Conservation (phyloP, 1,139 yeast species). For the Yamadazyma triangularis region DNA sequence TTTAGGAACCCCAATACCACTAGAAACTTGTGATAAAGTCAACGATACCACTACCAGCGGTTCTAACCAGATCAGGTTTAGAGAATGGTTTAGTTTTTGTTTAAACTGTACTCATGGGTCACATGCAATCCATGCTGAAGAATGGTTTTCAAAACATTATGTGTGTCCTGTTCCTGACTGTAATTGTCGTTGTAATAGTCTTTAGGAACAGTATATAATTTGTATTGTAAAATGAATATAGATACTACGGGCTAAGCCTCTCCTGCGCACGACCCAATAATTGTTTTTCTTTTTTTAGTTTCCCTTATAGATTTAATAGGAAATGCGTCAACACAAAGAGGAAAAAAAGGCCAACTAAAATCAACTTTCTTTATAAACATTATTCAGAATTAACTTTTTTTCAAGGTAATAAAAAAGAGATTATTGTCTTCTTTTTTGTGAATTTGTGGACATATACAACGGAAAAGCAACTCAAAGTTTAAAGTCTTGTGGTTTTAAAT, state of each 20-base stretch:
- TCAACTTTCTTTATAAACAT: too few species aligned
- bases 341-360: too few species aligned
- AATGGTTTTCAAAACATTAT: constrained; percentile 86
- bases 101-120: constrained; percentile 87
- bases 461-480: too few species aligned
- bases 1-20: constrained; percentile 67
- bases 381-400: too few species aligned
- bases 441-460: too few species aligned
- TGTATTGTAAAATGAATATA: too few species aligned
- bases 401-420: too few species aligned
- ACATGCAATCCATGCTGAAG: constrained; percentile 94
- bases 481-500: too few species aligned
- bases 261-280: too few species aligned
- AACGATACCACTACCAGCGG: constrained; percentile 9
- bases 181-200: constrained; percentile 69
- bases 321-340: constrained; percentile 2
- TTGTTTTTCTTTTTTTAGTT: too few species aligned
- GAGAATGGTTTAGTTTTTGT: constrained; percentile 87
- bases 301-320: neutral
- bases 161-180: constrained; percentile 96
- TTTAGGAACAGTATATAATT: constrained; percentile 12
- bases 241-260: too few species aligned
- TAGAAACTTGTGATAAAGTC: constrained; percentile 18
- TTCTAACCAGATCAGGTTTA: constrained; percentile 36
- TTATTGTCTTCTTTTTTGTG: too few species aligned